Percentiles rank a stretch among this genome's conserved stretches.
These are phyloP conservation scores for Sicyos edulis DNA, from an alignment of 306 rosid species.

Conservation along the genomic window DNA sequence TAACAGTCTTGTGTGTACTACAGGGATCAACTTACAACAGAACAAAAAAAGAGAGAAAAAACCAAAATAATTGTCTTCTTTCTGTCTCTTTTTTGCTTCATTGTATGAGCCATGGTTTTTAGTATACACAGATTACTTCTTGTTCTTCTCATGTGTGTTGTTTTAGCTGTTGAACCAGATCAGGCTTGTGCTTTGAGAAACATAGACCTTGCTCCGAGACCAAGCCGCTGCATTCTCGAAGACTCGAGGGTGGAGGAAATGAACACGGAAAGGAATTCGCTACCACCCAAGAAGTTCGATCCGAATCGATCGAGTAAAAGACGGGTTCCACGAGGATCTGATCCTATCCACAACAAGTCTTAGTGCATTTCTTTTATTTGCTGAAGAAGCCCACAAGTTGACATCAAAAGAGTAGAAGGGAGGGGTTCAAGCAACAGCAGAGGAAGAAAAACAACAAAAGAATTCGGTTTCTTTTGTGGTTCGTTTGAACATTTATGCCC, in stretches of 20 bases:
- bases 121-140: constrained; percentile 31
- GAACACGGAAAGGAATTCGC: constrained; percentile 38
- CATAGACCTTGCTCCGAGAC: constrained; percentile 41
- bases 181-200: constrained; percentile 43
- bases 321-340: constrained; percentile 75
- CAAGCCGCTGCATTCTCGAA: constrained; percentile 32
- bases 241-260: constrained; percentile 27
- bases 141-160: constrained; percentile 47
- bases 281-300: constrained; percentile 39
- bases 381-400: constrained; percentile 33
- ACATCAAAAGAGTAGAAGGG: constrained; percentile 21
- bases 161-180: constrained; percentile 42
- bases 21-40: constrained; percentile 43
- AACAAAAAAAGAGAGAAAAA: constrained; percentile 6
- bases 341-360: constrained; percentile 88
- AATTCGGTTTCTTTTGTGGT: constrained; percentile 15
- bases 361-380: constrained; percentile 30
- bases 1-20: constrained; percentile 42
- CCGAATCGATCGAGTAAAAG: constrained; percentile 73
- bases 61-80: constrained; percentile 22
- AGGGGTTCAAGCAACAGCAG: constrained; percentile 30
- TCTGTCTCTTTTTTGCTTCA: constrained; percentile 17
- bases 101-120: constrained; percentile 48
- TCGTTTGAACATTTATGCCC: constrained; percentile 17
- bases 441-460: constrained; percentile 31